These are phyloP conservation scores for Yamadazyma insecticola DNA, from an alignment of 805 yeast genomes.

Conservation along the genomic window DNA sequence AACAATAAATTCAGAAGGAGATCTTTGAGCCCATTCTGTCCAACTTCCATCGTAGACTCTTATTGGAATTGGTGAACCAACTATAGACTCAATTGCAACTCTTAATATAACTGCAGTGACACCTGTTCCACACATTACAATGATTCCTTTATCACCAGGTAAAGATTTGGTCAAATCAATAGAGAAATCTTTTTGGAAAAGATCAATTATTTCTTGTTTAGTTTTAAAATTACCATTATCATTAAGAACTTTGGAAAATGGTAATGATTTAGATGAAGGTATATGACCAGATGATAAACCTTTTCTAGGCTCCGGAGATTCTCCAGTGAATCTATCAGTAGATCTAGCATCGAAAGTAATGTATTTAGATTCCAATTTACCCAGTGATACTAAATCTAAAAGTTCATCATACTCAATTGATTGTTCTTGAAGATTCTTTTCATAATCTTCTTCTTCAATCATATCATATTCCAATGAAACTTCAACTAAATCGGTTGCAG, in stretches of 20 bases:
- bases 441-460: constrained; percentile 22
- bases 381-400: constrained; percentile 49
- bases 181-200: constrained; percentile 37
- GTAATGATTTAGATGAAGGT: constrained; percentile 73
- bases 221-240: constrained; percentile 44
- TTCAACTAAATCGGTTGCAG: constrained; percentile 8
- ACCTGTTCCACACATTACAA: constrained; percentile 94
- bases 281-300: constrained; percentile 89
- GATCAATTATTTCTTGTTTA: constrained; percentile 38
- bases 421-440: constrained; percentile 33
- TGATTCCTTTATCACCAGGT: constrained; percentile 49
- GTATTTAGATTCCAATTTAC: constrained; percentile 40
- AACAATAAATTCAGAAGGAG: constrained; percentile 50
- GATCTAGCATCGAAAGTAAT: constrained; percentile 81
- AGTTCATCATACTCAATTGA: constrained; percentile 68
- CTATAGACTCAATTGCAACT: constrained; percentile 50
- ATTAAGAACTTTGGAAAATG: constrained; percentile 62
- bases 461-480: constrained; percentile 18
- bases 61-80: constrained; percentile 31
- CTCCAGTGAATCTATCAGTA: constrained; percentile 67
- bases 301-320: constrained; percentile 82
- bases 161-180: constrained; percentile 24
- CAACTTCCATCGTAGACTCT: constrained; percentile 74
- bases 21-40: constrained; percentile 83
- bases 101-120: constrained; percentile 89